These are phyloP conservation scores for Protomyces arabidopsidicola DNA, from an alignment of 1,139 yeast genomes.

Conservation along the genomic window DNA sequence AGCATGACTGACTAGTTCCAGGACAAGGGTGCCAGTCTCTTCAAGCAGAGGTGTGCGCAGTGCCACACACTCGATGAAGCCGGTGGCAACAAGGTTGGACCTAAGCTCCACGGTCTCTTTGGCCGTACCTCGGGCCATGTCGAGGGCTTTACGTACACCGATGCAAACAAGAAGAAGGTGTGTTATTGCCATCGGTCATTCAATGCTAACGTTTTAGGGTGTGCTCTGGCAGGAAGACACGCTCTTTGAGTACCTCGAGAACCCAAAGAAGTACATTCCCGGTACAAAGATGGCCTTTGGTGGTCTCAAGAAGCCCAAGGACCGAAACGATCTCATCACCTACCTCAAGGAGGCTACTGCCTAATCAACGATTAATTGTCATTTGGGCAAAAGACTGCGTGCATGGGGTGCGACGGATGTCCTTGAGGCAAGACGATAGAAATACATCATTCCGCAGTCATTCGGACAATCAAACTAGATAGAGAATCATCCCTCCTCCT, in stretches of 20 bases:
- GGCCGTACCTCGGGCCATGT: slow-evolving; percentile 92
- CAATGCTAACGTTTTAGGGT: slow-evolving; percentile 42
- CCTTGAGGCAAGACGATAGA: neutral
- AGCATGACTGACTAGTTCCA: neutral
- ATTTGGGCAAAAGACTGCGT: no score
- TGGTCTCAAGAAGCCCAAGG: slow-evolving; percentile 98
- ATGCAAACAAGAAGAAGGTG: slow-evolving; percentile 88
- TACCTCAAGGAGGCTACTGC: slow-evolving; percentile 37
- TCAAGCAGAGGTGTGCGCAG: slow-evolving; percentile 98
- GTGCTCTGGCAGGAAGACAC: slow-evolving; percentile 82
- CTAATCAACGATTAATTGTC: neutral
- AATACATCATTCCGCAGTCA: neutral
- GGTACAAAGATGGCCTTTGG: slow-evolving; percentile 99
- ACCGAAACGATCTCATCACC: slow-evolving; percentile 92
- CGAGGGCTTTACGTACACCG: slow-evolving; percentile 91
- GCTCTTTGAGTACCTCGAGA: slow-evolving; percentile 90
- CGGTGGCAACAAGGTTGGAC: slow-evolving; percentile 99
- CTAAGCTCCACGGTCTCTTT: slow-evolving; percentile 85
- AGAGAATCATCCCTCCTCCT: slow-evolving; percentile 25
- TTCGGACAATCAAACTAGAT: neutral
- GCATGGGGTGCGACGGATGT: no score
- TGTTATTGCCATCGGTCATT: neutral
- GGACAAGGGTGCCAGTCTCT: slow-evolving; percentile 87
- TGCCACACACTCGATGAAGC: slow-evolving; percentile 96
- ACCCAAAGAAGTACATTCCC: slow-evolving; percentile 99